phyloP scores from a whole-genome alignment of 2,329 filamentous ascomycete species.

The Fusarium secorum region DNA sequence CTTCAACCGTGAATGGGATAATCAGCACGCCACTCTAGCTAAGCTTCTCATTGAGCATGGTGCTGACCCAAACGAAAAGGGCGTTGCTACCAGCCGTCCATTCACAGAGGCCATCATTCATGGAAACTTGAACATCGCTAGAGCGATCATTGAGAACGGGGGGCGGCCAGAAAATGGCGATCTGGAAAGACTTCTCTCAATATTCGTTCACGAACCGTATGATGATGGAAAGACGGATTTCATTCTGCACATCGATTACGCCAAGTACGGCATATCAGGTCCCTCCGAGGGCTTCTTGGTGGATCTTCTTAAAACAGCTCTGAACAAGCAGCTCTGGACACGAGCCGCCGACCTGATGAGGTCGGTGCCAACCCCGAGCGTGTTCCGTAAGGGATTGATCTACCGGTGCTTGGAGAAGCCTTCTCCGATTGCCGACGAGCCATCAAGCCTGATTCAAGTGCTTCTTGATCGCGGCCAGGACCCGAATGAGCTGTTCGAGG shows the following conservation, averaged over 20 bases:
- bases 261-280: constrained; percentile 34
- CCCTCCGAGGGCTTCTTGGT: constrained; percentile 36
- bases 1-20: constrained; percentile 37
- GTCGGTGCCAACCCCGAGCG: constrained; percentile 32
- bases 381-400: constrained; percentile 34
- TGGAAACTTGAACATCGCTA: constrained; percentile 35
- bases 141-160: constrained; percentile 36
- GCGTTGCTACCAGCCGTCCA: constrained; percentile 27
- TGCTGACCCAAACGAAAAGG: constrained; percentile 41
- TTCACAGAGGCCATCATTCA: constrained; percentile 39
- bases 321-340: constrained; percentile 38
- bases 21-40: constrained; percentile 38
- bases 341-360: constrained; percentile 40
- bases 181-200: constrained; percentile 29
- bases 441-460: constrained; percentile 37
- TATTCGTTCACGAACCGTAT: constrained; percentile 37
- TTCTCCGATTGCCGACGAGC: constrained; percentile 37
- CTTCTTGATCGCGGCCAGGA: constrained; percentile 39
- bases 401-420: constrained; percentile 35
- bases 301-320: constrained; percentile 30
- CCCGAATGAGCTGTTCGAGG: constrained; percentile 39
- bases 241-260: constrained; percentile 35
- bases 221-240: constrained; percentile 40
- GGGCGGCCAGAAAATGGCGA: constrained; percentile 38
- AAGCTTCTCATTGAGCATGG: constrained; percentile 39